These are phyloP conservation scores for Nakazawaea ernobii DNA, from an alignment of 805 yeast genomes.

Conservation along the genomic window DNA sequence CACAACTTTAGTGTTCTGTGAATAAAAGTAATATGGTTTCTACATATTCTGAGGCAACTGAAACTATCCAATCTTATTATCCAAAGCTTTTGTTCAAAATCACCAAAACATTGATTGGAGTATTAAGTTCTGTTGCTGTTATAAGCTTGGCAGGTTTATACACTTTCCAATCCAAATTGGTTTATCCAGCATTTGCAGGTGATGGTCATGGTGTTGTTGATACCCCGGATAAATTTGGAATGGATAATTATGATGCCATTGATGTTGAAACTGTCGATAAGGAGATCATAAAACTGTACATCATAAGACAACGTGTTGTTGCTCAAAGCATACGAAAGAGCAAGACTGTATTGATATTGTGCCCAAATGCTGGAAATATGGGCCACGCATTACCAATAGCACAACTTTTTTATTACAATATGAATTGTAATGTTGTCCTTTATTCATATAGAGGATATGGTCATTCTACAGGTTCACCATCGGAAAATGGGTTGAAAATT, in stretches of 20 bases:
- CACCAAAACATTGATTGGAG: constrained; percentile 8
- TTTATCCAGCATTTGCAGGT: constrained; percentile 82
- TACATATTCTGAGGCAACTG: not conserved
- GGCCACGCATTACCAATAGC: constrained; percentile 87
- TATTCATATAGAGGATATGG: constrained; percentile 94
- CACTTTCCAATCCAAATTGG: constrained; percentile 54
- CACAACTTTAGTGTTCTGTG: no score
- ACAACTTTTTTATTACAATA: constrained; percentile 51
- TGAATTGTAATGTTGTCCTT: constrained; percentile 72
- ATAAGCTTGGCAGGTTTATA: constrained; percentile 47
- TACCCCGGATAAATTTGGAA: constrained; percentile 65
- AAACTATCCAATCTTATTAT: not conserved
- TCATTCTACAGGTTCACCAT: constrained; percentile 65
- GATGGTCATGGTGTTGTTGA: constrained; percentile 69
- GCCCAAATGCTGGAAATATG: constrained; percentile 95
- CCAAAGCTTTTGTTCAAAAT: not conserved
- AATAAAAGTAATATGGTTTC: not conserved
- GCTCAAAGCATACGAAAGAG: constrained; percentile 30
- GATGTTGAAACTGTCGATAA: constrained; percentile 65
- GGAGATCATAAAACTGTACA: constrained; percentile 58
- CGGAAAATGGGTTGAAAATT: constrained; percentile 71
- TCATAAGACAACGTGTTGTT: constrained; percentile 32
- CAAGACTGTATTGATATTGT: constrained; percentile 70
- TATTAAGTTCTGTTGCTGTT: constrained; percentile 26
- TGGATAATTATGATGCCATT: constrained; percentile 57